Base-by-base conservation (phyloP, 2,329 filamentous ascomycete species). In the Chrysoporthe deuterocubensis region DNA sequence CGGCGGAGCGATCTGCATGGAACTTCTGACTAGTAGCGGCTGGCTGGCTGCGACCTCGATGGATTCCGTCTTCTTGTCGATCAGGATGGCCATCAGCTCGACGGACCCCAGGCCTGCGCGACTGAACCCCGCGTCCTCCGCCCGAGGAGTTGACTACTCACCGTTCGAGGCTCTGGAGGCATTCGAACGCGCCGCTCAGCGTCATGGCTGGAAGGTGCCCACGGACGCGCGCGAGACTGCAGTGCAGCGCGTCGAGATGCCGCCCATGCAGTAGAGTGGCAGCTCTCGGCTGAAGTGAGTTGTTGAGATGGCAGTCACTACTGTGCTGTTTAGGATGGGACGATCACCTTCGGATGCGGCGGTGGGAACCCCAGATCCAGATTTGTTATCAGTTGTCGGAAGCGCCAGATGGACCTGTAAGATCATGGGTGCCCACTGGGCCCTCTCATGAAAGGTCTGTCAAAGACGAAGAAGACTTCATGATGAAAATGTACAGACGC, bases 1-100 rank as follows among this genome's bases (percentile, higher is more conserved):
- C 1, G 94, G 94, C 34, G 94, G 94, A 1, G 92, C 94, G 1
- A 87, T 97, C 80, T 89, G 87, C 77, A 94, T 96, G 88, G 90
- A 96, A 78, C 83, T 96, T 4, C 83, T 97, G 70, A 97, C 94
- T 1, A 93, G 90, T 76, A 87, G 88, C 7, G 94, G 94, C 37
- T 97, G 94, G 94, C 89, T 85, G 32, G 89, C 91, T 0, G 89
- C 86, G 1, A 87, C 85, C 62, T 89, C 87, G 21, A 89, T 97
- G 71, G 94, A 97, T 76, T 90, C 88, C 63, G 89, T 97, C 3
- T 80, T 97, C 16, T 77, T 97, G 37, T 92, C 96, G 76, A 89
- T 97, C 34, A 89, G 92, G 32, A 80, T 96, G 80, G 92, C 92
- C 0, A 86, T 97, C 16, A 88, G 84, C 65, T 90, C 85, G 61